phyloP scores from a whole-genome alignment of 106 monocot species.

The Dendrobium catenatum region DNA sequence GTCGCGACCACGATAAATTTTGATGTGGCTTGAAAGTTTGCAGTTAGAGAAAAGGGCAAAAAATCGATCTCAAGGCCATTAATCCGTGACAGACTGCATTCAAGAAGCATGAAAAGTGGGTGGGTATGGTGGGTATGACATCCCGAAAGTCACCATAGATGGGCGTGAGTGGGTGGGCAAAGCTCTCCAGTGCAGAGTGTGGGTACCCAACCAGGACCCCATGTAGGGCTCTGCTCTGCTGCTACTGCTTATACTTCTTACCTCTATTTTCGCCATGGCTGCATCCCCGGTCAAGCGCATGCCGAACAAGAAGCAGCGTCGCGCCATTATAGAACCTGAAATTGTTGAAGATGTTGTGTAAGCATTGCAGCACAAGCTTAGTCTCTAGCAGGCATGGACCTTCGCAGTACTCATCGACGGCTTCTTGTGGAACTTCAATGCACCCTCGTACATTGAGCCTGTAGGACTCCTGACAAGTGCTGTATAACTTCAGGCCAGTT shows the following conservation, averaged over 20 bases:
- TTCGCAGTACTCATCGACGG: conserved; percentile 53
- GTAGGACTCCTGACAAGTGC: conserved; percentile 51
- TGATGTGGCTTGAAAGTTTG: too few relatives aligned
- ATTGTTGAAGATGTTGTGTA: conserved; percentile 42
- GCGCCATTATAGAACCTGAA: conserved; percentile 87
- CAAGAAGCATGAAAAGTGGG: too few relatives aligned
- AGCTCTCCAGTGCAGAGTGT: too few relatives aligned
- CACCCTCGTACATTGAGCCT: conserved; percentile 43
- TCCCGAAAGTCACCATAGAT: too few relatives aligned
- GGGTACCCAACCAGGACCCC: too few relatives aligned
- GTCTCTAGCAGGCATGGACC: conserved; percentile 83
- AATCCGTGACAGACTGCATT: too few relatives aligned
- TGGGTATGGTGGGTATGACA: too few relatives aligned
- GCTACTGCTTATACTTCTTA: not conserved
- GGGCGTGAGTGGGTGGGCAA: too few relatives aligned
- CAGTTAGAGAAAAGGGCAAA: too few relatives aligned
- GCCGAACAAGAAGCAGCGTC: conserved; percentile 33
- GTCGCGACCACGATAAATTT: too few relatives aligned
- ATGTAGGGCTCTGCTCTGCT: too few relatives aligned
- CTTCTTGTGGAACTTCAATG: conserved; percentile 38
- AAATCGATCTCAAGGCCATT: too few relatives aligned
- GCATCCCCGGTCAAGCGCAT: conserved; percentile 49
- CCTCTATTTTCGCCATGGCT: conserved; percentile 43
- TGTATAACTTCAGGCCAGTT: conserved; percentile 56
- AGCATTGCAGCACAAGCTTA: conserved; percentile 64